Base-by-base conservation (phyloP, 225 moss, liverwort and hornwort genomes). In the Sphagnum tenellum region DNA sequence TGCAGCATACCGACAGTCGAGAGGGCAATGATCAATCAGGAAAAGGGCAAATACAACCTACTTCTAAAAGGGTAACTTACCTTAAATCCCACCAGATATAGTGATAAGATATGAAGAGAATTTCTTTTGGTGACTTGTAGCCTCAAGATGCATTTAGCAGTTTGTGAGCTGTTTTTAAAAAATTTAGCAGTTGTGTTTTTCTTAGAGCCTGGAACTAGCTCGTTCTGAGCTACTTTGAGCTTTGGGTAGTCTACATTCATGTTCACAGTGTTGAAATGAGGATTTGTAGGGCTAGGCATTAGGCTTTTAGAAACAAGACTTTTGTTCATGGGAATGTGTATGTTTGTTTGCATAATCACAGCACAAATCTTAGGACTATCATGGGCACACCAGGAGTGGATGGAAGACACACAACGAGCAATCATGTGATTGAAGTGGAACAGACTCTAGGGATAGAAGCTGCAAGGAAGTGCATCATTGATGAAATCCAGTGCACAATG, bases 401-500 rank as follows among this genome's bases (percentile, higher is more conserved):
- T 74, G 96, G 92, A 62, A 74, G 68, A 8, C 57, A 63, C 53
- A 98, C 96, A 5, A 93, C 72, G 67, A 98, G 96, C 73, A 98
- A 98, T 59, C 96, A 98, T 62, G 92, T 98, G 29, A 98, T 98
- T 66, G 96, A 98, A 89, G 96, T 90, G 44, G 90, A 98, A 67
- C 90, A 90, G 62, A 93, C 93, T 12, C 87, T 98, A 69, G 96
- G 96, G 49, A 98, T 98, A 57, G 96, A 98, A 69, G 96, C 96
- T 59, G 96, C 96, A 45, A 88, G 96, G 77, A 80, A 82, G 60
- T 87, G 87, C 62, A 93, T 98, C 47, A 93, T 98, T 70, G 79
- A 98, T 62, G 96, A 98, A 66, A 98, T 98, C 79, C 90, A 93
- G 67, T 98, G 85, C 66, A 98, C 96, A 7, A 98, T 98, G 96